Percentiles rank a stretch among this genome's conserved stretches.
Conservation (phyloP, 441 rosid genomes). For the Croton setiger region DNA sequence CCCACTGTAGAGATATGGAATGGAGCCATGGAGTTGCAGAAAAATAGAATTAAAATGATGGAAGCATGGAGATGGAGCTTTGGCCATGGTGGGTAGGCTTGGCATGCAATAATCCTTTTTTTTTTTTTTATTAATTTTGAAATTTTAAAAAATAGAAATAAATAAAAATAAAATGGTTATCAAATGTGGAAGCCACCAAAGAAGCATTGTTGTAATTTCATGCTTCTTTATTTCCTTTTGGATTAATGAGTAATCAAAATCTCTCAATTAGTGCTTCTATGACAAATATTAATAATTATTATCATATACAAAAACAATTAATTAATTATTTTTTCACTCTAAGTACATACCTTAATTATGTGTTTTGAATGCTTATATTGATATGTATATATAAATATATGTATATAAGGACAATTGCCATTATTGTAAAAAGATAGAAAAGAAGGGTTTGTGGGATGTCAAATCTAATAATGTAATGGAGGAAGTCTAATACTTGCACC, state of each 20-base stretch:
- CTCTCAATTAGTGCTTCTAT: constrained; percentile 8
- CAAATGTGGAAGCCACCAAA: constrained; percentile 20
- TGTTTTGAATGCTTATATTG: background rate
- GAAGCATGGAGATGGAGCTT: constrained; percentile 9
- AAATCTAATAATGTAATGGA: constrained; percentile 32
- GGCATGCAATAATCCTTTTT: background rate
- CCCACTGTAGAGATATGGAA: constrained; percentile 18
- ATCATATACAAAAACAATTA: background rate
- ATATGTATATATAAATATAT: background rate
- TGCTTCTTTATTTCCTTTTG: too few relatives aligned
- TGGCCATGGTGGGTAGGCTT: constrained; percentile 10
- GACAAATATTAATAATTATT: background rate
- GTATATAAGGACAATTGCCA: constrained; percentile 10
- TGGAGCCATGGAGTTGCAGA: constrained; percentile 16
- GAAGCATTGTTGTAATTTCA: background rate
- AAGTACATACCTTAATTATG: background rate
- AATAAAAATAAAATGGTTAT: too few relatives aligned
- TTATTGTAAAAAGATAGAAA: constrained; percentile 11
- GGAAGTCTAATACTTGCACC: constrained; percentile 18
- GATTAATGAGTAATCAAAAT: too few relatives aligned
- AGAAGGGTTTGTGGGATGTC: constrained; percentile 26
- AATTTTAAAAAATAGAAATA: too few relatives aligned
- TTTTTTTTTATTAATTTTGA: too few relatives aligned
- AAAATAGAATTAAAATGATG: constrained; percentile 15
- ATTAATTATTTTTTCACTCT: background rate